phyloP scores from a whole-genome alignment of 768 basidiomycete genomes.

The Amanita pallidorosea region DNA sequence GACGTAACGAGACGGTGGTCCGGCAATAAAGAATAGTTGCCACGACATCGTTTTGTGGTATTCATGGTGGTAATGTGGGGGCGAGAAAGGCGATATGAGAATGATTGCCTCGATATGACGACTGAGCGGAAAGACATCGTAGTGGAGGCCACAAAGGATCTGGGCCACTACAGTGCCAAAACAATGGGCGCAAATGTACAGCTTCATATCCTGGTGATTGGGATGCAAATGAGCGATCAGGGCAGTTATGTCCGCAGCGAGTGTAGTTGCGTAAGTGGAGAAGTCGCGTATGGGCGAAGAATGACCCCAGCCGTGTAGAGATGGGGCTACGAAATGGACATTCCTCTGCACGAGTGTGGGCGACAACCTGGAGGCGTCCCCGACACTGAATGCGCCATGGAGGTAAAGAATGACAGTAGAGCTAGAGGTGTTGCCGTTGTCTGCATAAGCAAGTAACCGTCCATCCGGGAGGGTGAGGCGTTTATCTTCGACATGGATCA shows the following conservation, averaged over 20 bases:
- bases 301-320: constrained; percentile 50
- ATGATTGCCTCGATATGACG: constrained; percentile 34
- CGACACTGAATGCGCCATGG: constrained; percentile 46
- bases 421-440: constrained; percentile 39
- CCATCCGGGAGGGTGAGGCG: constrained; percentile 27
- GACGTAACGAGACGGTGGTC: constrained; percentile 30
- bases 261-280: constrained; percentile 26
- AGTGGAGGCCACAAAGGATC: constrained; percentile 42
- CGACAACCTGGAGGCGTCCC: constrained; percentile 25
- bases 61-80: constrained; percentile 32
- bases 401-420: constrained; percentile 38
- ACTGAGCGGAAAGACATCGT: constrained; percentile 40
- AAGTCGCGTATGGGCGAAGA: constrained; percentile 29
- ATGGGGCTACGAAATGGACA: constrained; percentile 37
- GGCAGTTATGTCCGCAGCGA: constrained; percentile 32
- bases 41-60: constrained; percentile 37
- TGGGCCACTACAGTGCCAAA: constrained; percentile 46
- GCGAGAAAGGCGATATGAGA: constrained; percentile 35
- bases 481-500: constrained; percentile 26
- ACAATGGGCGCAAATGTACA: constrained; percentile 43
- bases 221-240: constrained; percentile 44
- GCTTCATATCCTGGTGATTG: constrained; percentile 22
- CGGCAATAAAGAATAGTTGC: constrained; percentile 33
- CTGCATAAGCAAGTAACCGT: constrained; percentile 44
- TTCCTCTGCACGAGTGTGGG: constrained; percentile 25